A percentile compares a stretch with the other conserved stretches of the same genome.
Evolutionary conservation across 805 yeast genomes (phyloP).

Genomic region (Saccharomycopsis malanga): DNA sequence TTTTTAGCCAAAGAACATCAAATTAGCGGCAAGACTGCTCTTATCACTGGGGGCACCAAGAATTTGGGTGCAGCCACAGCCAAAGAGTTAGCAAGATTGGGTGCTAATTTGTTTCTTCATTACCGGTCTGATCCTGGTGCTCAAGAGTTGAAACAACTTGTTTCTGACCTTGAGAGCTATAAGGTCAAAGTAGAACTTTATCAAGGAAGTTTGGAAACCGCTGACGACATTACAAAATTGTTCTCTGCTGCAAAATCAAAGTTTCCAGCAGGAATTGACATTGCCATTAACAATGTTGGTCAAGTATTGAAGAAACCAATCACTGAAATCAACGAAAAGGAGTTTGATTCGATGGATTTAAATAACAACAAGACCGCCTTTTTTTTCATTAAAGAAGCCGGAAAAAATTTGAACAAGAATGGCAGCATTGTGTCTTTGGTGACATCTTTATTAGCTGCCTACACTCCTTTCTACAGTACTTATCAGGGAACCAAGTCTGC

Average conservation of each 20-base stretch:
- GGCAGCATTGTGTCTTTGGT: conserved; percentile 53
- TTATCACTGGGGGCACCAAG: conserved; percentile 58
- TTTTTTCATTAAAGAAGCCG: conserved; percentile 53
- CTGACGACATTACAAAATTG: conserved; percentile 36
- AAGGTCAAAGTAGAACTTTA: conserved; percentile 35
- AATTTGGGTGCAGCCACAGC: conserved; percentile 52
- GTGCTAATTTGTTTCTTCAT: conserved; percentile 48
- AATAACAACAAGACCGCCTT: conserved; percentile 56
- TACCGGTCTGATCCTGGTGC: conserved; percentile 42
- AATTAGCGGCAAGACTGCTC: conserved; percentile 40
- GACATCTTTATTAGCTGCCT: conserved; percentile 62
- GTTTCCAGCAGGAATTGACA: conserved; percentile 44
- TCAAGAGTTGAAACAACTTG: conserved; percentile 28
- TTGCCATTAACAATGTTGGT: conserved; percentile 65
- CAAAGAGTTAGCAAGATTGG: conserved; percentile 46
- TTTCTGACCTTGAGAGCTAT: conserved; percentile 27
- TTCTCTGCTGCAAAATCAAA: conserved; percentile 39
- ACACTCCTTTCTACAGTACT: conserved; percentile 43
- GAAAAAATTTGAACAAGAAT: conserved; percentile 39
- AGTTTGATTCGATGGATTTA: conserved; percentile 46
- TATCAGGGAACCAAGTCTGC: conserved; percentile 55
- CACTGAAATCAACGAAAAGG: conserved; percentile 44
- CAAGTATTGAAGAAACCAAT: conserved; percentile 58
- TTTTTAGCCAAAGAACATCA: conserved; percentile 1
- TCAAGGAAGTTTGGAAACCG: conserved; percentile 39